Conservation (phyloP, 2,329 filamentous ascomycete species). For the Arachnopeziza araneosa region DNA sequence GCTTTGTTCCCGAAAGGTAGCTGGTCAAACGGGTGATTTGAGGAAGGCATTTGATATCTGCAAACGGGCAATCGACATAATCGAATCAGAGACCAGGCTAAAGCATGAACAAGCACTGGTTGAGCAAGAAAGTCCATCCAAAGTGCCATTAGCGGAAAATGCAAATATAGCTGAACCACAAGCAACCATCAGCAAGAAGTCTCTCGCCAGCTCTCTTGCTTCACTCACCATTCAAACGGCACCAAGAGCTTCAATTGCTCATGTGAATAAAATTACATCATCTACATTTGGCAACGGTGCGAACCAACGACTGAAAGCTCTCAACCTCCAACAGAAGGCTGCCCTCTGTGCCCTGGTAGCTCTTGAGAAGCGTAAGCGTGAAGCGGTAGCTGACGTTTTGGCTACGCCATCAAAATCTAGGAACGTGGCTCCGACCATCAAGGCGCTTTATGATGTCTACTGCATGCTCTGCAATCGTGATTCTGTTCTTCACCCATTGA, state of each 20-base stretch:
- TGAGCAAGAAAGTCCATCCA: slow-evolving; percentile 61
- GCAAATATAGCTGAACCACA: slow-evolving; percentile 53
- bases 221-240: slow-evolving; percentile 70
- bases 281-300: slow-evolving; percentile 88
- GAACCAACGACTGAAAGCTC: slow-evolving; percentile 71
- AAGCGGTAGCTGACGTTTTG: slow-evolving; percentile 39
- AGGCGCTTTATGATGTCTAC: slow-evolving; percentile 80
- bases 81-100: slow-evolving; percentile 76
- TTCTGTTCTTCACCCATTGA: slow-evolving; percentile 83
- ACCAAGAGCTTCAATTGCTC: slow-evolving; percentile 80
- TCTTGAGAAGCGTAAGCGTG: slow-evolving; percentile 69
- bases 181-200: slow-evolving; percentile 32
- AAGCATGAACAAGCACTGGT: slow-evolving; percentile 61
- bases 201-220: slow-evolving; percentile 43
- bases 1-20: slow-evolving; percentile 89
- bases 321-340: slow-evolving; percentile 96
- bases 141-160: slow-evolving; percentile 76
- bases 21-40: slow-evolving; percentile 87
- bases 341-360: slow-evolving; percentile 84
- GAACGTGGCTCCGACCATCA: slow-evolving; percentile 70
- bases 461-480: slow-evolving; percentile 76
- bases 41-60: slow-evolving; percentile 95
- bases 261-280: slow-evolving; percentile 87
- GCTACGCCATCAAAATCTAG: slow-evolving; percentile 57
- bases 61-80: slow-evolving; percentile 78